phyloP scores from a whole-genome alignment of 2,329 filamentous ascomycete genomes.

The Claviceps sp. region DNA sequence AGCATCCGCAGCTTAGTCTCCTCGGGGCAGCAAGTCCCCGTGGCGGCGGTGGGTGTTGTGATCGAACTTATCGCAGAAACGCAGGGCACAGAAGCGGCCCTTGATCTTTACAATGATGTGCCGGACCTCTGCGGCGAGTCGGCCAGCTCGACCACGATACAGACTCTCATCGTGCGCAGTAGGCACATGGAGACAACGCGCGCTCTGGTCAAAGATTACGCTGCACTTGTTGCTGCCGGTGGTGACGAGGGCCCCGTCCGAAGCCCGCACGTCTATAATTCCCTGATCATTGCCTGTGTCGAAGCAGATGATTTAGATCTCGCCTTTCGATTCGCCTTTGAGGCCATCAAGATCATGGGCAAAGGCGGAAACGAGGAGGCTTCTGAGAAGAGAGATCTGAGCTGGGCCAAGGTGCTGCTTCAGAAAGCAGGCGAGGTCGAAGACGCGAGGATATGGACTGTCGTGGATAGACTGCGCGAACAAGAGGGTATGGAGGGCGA shows the following conservation, averaged over 20 bases:
- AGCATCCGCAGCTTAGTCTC: conserved; percentile 40
- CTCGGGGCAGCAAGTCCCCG: conserved; percentile 21
- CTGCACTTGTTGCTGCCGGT: conserved; percentile 9
- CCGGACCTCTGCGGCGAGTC: conserved; percentile 16
- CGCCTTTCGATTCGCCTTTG: conserved; percentile 19
- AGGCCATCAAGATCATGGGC: conserved; percentile 3
- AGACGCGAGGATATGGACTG: conserved; percentile 19
- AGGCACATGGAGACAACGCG: conserved; percentile 12
- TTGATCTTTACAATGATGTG: conserved; percentile 19
- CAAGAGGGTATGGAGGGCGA: conserved; percentile 10
- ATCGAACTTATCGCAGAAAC: conserved; percentile 20
- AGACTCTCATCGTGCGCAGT: conserved; percentile 19
- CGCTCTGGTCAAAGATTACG: conserved; percentile 18
- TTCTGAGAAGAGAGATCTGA: conserved; percentile 6
- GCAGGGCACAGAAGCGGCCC: conserved; percentile 17
- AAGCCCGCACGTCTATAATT: conserved; percentile 10
- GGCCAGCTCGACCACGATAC: conserved; percentile 15
- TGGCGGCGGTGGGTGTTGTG: conserved; percentile 21
- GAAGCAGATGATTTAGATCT: conserved; percentile 18
- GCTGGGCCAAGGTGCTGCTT: conserved; percentile 18
- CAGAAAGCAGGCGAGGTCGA: conserved; percentile 15
- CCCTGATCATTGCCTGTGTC: conserved; percentile 18
- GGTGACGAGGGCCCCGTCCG: conserved; percentile 7
- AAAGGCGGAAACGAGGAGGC: background rate
- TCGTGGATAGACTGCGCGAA: conserved; percentile 17